These are phyloP conservation scores for Ceratocystis alfenasii DNA, from an alignment of 2,329 filamentous ascomycete genomes.

Conservation along the genomic window DNA sequence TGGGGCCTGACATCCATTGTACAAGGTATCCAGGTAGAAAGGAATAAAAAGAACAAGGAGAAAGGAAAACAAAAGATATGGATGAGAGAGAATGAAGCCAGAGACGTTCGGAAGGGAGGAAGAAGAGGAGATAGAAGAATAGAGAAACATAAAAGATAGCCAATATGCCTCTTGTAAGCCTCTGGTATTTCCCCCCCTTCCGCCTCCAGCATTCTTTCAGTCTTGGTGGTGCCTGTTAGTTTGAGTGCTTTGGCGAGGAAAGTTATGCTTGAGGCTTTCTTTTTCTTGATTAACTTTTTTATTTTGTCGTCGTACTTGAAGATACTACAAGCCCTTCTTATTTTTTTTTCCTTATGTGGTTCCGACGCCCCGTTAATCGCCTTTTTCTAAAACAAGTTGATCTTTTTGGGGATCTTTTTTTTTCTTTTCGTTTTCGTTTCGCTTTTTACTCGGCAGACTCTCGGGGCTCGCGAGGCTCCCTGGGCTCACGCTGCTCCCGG, in stretches of 20 bases:
- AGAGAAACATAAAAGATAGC: background rate
- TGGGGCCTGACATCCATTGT: too few species aligned
- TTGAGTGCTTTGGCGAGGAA: background rate
- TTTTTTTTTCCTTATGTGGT: constrained; percentile 13
- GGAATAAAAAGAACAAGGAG: too few species aligned
- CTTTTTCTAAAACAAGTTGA: background rate
- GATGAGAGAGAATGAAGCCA: too few species aligned
- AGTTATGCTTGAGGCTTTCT: background rate
- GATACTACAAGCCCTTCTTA: constrained; percentile 19
- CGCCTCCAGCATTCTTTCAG: background rate
- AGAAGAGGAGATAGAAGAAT: background rate
- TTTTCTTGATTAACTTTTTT: background rate
- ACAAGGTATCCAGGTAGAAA: too few species aligned
- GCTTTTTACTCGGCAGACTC: constrained; percentile 29
- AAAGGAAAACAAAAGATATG: too few species aligned
- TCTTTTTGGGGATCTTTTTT: constrained; percentile 11
- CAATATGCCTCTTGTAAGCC: too few species aligned
- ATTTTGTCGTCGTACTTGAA: constrained; percentile 7
- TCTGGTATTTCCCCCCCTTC: background rate
- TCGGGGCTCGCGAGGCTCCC: constrained; percentile 22
- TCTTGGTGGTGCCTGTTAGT: background rate
- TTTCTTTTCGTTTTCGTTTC: constrained; percentile 2
- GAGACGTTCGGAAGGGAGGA: background rate
- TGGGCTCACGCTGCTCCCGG: constrained; percentile 28
- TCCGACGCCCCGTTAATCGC: background rate